These are phyloP conservation scores for Dictyostelium brefeldianum DNA, from an alignment of 78 protist genomes.

Conservation along the genomic window DNA sequence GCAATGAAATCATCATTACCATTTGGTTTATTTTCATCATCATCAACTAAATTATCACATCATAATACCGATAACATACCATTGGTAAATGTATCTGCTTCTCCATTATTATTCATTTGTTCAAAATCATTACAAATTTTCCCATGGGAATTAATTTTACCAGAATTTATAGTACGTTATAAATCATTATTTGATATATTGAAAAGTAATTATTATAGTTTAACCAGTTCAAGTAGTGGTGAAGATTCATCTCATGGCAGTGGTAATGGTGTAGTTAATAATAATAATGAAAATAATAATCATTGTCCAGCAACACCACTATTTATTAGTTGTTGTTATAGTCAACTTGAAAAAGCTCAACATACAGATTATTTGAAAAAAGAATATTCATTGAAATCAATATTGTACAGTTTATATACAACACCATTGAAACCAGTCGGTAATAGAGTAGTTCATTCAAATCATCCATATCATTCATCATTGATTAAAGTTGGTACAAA, in stretches of 20 bases:
- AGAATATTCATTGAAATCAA: constrained; percentile 31
- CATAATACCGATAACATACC: neutral
- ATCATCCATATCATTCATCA: constrained; percentile 79
- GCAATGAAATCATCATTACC: neutral
- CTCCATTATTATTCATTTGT: constrained; percentile 64
- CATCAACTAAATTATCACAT: neutral
- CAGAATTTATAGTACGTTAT: constrained; percentile 62
- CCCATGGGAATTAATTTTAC: constrained; percentile 83
- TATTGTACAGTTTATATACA: constrained; percentile 29
- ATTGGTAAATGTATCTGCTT: constrained; percentile 55
- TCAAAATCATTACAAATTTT: constrained; percentile 66
- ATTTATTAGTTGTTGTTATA: constrained; percentile 64
- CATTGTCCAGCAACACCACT: constrained; percentile 21
- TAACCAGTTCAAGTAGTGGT: neutral
- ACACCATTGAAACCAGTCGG: constrained; percentile 7
- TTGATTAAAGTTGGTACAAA: constrained; percentile 67
- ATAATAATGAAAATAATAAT: neutral
- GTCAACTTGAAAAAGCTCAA: constrained; percentile 49
- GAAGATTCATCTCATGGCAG: neutral
- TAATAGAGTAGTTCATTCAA: constrained; percentile 34
- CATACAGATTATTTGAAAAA: constrained; percentile 33
- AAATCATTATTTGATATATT: constrained; percentile 68
- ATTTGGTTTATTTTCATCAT: constrained; percentile 44
- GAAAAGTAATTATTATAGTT: constrained; percentile 36
- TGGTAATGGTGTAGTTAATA: neutral